Evolutionary conservation across 2,329 filamentous ascomycete genomes (phyloP), one percentile per base, ranked within the genome.

Genomic region (Cylindrodendrum hubeiense): DNA sequence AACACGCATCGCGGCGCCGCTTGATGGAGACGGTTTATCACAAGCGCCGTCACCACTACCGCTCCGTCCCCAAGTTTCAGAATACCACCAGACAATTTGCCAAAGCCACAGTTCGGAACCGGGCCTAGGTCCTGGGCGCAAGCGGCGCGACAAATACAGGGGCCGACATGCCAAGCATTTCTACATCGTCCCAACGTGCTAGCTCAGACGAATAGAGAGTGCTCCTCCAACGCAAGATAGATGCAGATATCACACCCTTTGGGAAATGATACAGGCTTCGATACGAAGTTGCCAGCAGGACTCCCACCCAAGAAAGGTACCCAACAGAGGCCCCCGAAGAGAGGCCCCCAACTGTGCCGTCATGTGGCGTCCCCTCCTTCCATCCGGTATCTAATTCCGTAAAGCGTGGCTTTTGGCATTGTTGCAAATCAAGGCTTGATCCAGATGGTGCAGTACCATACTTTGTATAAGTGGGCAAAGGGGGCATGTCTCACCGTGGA

Each of bases 1-100:
- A 51, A 33, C 22, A 58, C 41, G 21, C 54, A 61, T 43, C 26
- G 24, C 39, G 39, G 13, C 26, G 26, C 26, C 39, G 39, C 52
- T 34, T 30, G 19, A 44, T 24, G 39, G 26, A 44, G 37, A 44
- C 19, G 26, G 21, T 19, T 37, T 34, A 19, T 19, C n/a, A n/a
- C n/a, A 50, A 50, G n/a, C 47, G 28, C 47, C 28, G 17, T 39
- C 37, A 39, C 37, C 37, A 7, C 3, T 6, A 22, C 26, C 24
- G 6, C 19, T 53, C 28, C 15, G 33, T 57, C 39, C n/a, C 37
- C 53, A 52, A 57, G 54, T 63, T 63, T 63, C 54, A 63, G 41
- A 22, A 53, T 63, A 24, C 47, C 54, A 49, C 53, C 53, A 52
- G 41, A 49, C 54, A 63, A 63, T 58, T 58, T 63, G 30, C 60